Base-by-base conservation (phyloP, 371 early-diverging fungal genomes). In the Thermomucor indicae-seudaticae region DNA sequence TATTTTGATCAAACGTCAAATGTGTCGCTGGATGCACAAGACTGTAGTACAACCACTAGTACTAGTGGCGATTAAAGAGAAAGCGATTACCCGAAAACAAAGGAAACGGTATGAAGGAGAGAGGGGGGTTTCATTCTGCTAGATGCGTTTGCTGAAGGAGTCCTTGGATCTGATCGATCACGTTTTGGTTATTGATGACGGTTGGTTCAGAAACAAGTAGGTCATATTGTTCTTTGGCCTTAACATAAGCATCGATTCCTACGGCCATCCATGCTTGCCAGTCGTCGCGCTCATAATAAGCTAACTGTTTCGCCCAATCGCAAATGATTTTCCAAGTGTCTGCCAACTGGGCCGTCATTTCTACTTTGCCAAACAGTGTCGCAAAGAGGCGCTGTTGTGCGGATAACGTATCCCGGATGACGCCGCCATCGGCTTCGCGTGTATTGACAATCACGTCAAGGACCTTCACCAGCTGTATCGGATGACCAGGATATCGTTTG, bases 361-460 rank as follows among this genome's bases (percentile, higher is more conserved):
- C 58, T 19, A 70, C 55, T 23, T 61, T 50, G 6, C 67, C 70
- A 58, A 70, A 66, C n/a, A 70, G 25, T 20, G 64, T 66, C 4
- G 40, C 50, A 20, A 53, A 48, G 6, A 70, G 47, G 20, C 35
- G 61, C 11, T 60, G 50, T 42, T 59, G 59, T 30, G 49, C 60
- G 23, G 17, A 62, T 39, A 2, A 51, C 37, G 51, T 29, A 22
- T 59, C 49, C 8, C 25, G 27, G 10, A 52, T 52, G 23, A 51
- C 25, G 8, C 60, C 49, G 14, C 63, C 61, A 51, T 65, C 51
- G 39, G 57, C 8, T 7, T 41, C 46, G 8, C 54, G 39, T n/a
- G 22, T 8, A 1, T 19, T 25, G 19, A 16, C 20, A 4, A 53
- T 39, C 14, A 41, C 35, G 17, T 57, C 57, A 8, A 57, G 27